Evolutionary conservation across 352 stramenopile genomes (phyloP), one percentile per base, ranked within the genome.

Genomic region (Hyaloperonospora brassicae): DNA sequence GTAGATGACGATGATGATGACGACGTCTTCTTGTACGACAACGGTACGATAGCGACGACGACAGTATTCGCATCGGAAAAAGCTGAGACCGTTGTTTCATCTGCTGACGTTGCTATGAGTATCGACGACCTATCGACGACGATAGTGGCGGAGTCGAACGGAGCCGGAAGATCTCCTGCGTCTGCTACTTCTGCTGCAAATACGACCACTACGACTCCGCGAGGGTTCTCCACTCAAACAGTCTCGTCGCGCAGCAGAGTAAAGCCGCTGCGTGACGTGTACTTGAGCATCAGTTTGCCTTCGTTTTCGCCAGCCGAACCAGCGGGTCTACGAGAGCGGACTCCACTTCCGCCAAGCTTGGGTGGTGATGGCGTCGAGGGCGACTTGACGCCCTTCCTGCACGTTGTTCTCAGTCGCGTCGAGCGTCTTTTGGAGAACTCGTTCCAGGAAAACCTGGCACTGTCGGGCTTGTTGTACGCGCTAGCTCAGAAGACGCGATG

Each of bases 361-460:
- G 58, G 25, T 11, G 52, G 49, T 46, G 50, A 46, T 49, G 52
- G 41, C 36, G 57, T 55, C 11, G 53, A 50, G 9, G 62, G 50
- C 4, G 49, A 60, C 1, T 48, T 78, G 31, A 62, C 77, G 22
- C 47, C 80, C n/a, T 90, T 93, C 14, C 45, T 88, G 17, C 76
- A 73, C n/a, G 76, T 92, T 50, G 70, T 91, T 44, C 52, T 94
- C 45, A 87, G 74, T 50, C 79, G 82, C 22, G 57, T 88, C 5
- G 81, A 92, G 56, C 68, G 82, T 8, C 55, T 91, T 23, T 56
- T 94, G 40, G 79, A 91, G 53, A 89, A 85, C 62, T 89, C 81
- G 5, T 86, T 94, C 39, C 66, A 88, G 5, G 84, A 91, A 55
- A 94, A 92, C 36, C 48, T 94, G 13, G 79, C 84, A 14, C 58